Evolutionary conservation across 208 protist genomes (phyloP).

Genomic region (Leishmania martiniquensis): DNA sequence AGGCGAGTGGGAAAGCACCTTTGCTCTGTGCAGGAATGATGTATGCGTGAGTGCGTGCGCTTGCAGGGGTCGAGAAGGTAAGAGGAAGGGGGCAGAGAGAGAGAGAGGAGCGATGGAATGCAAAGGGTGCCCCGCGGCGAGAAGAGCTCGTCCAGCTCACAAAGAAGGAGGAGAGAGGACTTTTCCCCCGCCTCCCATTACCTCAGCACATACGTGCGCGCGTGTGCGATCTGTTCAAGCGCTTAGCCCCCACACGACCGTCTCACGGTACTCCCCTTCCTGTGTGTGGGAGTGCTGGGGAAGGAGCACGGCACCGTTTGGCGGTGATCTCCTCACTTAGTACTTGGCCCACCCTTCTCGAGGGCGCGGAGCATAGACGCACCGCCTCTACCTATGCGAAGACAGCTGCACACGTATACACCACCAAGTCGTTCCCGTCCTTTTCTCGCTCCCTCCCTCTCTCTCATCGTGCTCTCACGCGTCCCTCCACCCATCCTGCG

Average conservation of each 20-base stretch:
- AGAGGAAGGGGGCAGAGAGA: background rate
- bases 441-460: background rate
- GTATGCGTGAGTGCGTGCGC: background rate
- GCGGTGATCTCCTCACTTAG: no score
- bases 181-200: no score
- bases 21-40: background rate
- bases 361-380: background rate
- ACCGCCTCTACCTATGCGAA: background rate
- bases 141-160: no score
- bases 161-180: background rate
- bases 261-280: background rate
- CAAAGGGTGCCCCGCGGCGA: background rate
- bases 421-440: background rate
- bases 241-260: background rate
- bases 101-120: background rate
- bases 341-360: no score
- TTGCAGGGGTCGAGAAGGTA: background rate
- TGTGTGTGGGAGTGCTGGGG: background rate
- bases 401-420: background rate
- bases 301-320: background rate
- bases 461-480: background rate
- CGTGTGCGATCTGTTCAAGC: background rate
- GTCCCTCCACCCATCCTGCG: background rate
- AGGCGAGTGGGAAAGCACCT: background rate
- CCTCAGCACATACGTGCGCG: background rate